Evolutionary conservation across 495 filamentous ascomycete species (phyloP).

Genomic region (Penicillium coprophilum): DNA sequence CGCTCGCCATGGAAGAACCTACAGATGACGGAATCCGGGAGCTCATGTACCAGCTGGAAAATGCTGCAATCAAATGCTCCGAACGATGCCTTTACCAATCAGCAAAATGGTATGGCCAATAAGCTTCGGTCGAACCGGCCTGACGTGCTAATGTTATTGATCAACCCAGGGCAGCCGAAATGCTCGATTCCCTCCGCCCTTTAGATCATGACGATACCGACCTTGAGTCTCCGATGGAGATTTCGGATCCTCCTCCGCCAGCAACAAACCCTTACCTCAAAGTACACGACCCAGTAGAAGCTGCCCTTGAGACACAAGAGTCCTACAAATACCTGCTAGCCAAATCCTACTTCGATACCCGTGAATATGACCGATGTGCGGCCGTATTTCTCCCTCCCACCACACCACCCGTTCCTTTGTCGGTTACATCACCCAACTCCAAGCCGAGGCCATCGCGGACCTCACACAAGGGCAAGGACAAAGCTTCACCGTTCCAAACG

Average conservation of each 20-base stretch:
- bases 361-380: constrained; percentile 92
- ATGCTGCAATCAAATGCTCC: constrained; percentile 83
- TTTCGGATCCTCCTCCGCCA: constrained; percentile 32
- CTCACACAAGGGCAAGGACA: constrained; percentile 57
- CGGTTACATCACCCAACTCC: constrained; percentile 45
- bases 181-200: constrained; percentile 74
- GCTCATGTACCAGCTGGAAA: constrained; percentile 67
- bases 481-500: constrained; percentile 37
- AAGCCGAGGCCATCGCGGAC: constrained; percentile 40
- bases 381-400: constrained; percentile 81
- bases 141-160: constrained; percentile 7
- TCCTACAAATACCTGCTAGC: constrained; percentile 82
- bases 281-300: constrained; percentile 62
- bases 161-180: constrained; percentile 82
- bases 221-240: constrained; percentile 58
- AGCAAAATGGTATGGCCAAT: constrained; percentile 77
- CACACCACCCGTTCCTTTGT: constrained; percentile 60
- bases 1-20: constrained; percentile 37
- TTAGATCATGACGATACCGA: constrained; percentile 53
- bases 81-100: constrained; percentile 96
- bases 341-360: constrained; percentile 93
- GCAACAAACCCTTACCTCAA: constrained; percentile 49
- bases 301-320: constrained; percentile 75
- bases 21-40: constrained; percentile 45
- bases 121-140: too few relatives aligned